These are phyloP conservation scores for Fulvia fulva DNA, from an alignment of 2,329 filamentous ascomycete genomes.

Conservation along the genomic window DNA sequence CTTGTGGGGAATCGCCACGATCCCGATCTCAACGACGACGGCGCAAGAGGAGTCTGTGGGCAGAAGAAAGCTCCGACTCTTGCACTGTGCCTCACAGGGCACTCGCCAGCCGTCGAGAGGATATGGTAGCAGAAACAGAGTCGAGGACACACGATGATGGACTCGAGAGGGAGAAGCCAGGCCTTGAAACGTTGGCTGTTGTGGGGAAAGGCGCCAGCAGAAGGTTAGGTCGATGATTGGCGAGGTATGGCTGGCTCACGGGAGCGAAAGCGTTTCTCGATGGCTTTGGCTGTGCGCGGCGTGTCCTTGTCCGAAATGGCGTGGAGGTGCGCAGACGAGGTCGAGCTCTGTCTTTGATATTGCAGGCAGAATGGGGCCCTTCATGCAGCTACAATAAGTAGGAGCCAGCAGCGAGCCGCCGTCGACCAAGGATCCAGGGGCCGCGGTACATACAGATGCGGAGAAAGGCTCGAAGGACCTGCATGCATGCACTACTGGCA, in stretches of 20 bases:
- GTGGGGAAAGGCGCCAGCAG: constrained; percentile 17
- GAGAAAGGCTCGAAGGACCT: constrained; percentile 14
- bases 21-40: background rate
- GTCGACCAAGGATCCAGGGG: constrained; percentile 21
- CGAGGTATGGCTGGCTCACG: constrained; percentile 15
- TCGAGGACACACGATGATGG: constrained; percentile 1
- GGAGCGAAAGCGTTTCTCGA: background rate
- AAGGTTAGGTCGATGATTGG: constrained; percentile 20
- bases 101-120: background rate
- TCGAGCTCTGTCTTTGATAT: constrained; percentile 4
- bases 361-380: constrained; percentile 1
- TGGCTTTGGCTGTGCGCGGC: background rate
- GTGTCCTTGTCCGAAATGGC: background rate
- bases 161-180: constrained; percentile 13
- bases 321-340: background rate
- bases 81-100: constrained; percentile 2
- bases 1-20: constrained; percentile 13
- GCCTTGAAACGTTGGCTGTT: constrained; percentile 15
- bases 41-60: background rate
- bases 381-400: constrained; percentile 18
- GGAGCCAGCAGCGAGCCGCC: constrained; percentile 15
- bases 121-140: constrained; percentile 3
- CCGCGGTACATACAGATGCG: constrained; percentile 16
- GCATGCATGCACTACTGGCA: constrained; percentile 13
- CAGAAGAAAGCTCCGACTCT: background rate